A percentile compares a stretch with the other conserved stretches of the same genome.
Conservation (phyloP, 1,284 basidiomycete species). For the Vanrija sp. region DNA sequence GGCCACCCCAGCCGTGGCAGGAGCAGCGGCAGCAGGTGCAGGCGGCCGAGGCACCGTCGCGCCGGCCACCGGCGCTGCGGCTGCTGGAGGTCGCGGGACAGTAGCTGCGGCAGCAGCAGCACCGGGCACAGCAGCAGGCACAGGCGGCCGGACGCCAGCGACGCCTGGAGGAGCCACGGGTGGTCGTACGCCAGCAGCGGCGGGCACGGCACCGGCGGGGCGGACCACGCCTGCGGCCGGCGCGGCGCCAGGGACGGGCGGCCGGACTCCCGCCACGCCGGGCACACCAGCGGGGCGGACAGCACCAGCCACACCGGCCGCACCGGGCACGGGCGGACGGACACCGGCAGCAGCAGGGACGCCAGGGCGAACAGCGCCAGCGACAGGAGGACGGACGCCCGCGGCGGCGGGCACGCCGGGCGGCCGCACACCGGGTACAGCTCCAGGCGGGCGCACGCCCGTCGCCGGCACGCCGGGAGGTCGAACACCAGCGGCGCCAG, state of each 20-base stretch:
- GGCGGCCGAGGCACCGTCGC: background rate
- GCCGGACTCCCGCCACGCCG: background rate
- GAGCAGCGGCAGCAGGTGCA: background rate
- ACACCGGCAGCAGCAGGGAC: background rate
- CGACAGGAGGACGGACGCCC: conserved; percentile 1
- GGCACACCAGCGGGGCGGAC: background rate
- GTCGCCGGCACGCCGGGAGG: background rate
- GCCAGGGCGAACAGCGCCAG: conserved; percentile 5
- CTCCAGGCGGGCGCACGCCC: background rate
- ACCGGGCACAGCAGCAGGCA: conserved; percentile 10
- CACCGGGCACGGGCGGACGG: background rate
- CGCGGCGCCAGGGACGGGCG: conserved; percentile 2
- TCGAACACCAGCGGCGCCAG: background rate
- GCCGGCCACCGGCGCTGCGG: background rate
- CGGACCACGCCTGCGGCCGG: conserved; percentile 20
- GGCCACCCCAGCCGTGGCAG: background rate
- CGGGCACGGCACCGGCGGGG: conserved; percentile 15
- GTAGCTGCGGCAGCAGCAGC: conserved; percentile 6
- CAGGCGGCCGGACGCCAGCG: background rate
- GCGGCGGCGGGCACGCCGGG: background rate
- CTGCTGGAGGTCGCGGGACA: background rate
- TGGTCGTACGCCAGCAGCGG: conserved; percentile 11
- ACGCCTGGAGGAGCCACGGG: conserved; percentile 2
- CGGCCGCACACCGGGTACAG: background rate
- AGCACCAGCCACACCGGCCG: background rate